Base-by-base conservation (phyloP, 306 rosid species). In the Pyrus communis region DNA sequence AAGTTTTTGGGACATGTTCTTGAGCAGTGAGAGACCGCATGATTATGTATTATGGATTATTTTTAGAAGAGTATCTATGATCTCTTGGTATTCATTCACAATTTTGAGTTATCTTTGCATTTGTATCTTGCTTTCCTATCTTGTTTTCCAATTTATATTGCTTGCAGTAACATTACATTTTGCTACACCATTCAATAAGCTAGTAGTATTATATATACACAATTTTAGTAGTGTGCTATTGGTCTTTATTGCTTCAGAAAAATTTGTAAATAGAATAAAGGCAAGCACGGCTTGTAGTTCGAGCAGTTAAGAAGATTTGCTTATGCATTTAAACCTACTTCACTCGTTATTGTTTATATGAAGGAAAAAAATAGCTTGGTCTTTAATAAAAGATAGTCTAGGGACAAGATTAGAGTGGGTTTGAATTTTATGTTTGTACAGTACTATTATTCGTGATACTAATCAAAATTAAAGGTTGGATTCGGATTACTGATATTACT, bases 1-100 rank as follows among this genome's bases (percentile, higher is more conserved):
- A 93, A 82, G 43, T 28, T 64, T 45, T 43, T 27, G 77, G 19
- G 40, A 15, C 54, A 59, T 22, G 23, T 58, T 42, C 12, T 73
- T 31, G 57, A 40, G 11, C 28, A 17, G 57, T 17, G 42, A 59
- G 69, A 58, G 69, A 23, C 19, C 11, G 15, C 11, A 11, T 22
- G 52, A 38, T 45, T 62, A 25, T 54, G 21, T 22, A 63, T 31
- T 51, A 55, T 54, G 33, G n/a, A 21, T 63, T 72, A 21, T 52
- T 72, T 49, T 66, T 22, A 58, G 63, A 9, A 63, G 57, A 52
- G 43, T 19, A 65, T 66, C 40, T 66, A 23, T 25, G 11, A 3
- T 30, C 46, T 71, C 38, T 9, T 52, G 51, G 61, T 61, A 33
- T 67, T 69, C 77, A 35, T n/a, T 62, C 54, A 45, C 71, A 83